Percentiles rank a stretch among this genome's conserved stretches.
Evolutionary conservation across 179 eudicot species (phyloP).

Genomic region (Spinacia oleracea): DNA sequence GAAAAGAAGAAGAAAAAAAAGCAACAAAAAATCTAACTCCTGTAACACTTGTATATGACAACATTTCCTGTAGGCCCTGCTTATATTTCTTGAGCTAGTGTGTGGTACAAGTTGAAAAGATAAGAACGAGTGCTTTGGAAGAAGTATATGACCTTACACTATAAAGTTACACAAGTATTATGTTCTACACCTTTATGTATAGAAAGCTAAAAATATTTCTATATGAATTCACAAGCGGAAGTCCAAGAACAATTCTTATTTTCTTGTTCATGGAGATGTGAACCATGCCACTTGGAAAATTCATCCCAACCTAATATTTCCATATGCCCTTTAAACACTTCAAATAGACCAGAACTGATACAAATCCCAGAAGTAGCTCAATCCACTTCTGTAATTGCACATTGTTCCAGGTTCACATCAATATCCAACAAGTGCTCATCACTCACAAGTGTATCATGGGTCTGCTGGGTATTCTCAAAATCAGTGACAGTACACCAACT

Average conservation of each 20-base stretch:
- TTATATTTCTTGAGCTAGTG: neutral
- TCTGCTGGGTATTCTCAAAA: constrained; percentile 74
- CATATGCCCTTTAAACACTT: neutral
- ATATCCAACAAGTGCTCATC: too few species aligned
- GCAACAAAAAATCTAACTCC: neutral
- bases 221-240: neutral
- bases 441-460: constrained; percentile 77
- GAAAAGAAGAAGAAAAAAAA: too few species aligned
- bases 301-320: neutral
- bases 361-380: neutral
- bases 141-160: constrained; percentile 8
- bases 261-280: neutral
- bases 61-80: neutral
- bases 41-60: neutral
- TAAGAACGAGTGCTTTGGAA: neutral
- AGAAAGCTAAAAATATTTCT: neutral
- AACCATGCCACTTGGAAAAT: neutral
- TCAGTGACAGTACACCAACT: constrained; percentile 89
- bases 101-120: neutral
- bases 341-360: neutral
- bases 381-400: neutral
- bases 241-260: neutral
- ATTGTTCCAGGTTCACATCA: neutral
- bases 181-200: neutral
- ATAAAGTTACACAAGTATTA: neutral